Percentiles rank a stretch among this genome's conserved stretches.
Conservation (phyloP, 768 basidiomycete genomes). For the Termitomyces sp. region DNA sequence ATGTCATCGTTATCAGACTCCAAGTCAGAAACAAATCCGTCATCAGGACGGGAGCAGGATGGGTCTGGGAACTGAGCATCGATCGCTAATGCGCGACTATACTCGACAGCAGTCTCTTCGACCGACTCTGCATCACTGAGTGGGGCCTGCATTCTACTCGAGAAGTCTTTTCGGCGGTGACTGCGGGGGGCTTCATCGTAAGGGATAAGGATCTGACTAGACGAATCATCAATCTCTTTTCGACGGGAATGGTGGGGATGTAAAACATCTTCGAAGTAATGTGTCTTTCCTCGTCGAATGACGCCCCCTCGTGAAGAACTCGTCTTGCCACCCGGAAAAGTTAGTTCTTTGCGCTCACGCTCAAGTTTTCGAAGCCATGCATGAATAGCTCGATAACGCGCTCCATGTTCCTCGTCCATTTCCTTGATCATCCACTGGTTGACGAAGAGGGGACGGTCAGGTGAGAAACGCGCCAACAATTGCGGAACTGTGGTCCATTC, state of each 20-base stretch:
- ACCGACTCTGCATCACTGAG: conserved; percentile 1
- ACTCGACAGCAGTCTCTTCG: background rate
- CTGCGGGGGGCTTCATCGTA: background rate
- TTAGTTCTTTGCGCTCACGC: background rate
- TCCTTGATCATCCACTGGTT: background rate
- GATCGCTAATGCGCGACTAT: background rate
- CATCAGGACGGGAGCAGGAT: background rate
- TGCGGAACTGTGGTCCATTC: conserved; percentile 3
- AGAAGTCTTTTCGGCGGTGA: background rate
- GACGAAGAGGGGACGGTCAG: conserved; percentile 12
- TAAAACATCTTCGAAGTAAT: background rate
- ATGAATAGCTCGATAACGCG: background rate
- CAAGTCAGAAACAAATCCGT: background rate
- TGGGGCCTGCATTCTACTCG: background rate
- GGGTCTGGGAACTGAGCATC: background rate
- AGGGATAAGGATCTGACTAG: background rate
- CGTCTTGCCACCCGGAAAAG: background rate
- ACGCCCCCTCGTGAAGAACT: background rate
- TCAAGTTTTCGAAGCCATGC: conserved; percentile 8
- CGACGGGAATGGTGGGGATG: background rate
- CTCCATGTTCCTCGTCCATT: background rate
- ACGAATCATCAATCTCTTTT: background rate
- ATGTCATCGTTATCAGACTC: conserved; percentile 2
- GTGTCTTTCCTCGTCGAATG: background rate
- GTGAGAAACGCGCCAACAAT: conserved; percentile 10